Conservation (phyloP, 2,329 filamentous ascomycete genomes). For the Clarireedia monteithiana region DNA sequence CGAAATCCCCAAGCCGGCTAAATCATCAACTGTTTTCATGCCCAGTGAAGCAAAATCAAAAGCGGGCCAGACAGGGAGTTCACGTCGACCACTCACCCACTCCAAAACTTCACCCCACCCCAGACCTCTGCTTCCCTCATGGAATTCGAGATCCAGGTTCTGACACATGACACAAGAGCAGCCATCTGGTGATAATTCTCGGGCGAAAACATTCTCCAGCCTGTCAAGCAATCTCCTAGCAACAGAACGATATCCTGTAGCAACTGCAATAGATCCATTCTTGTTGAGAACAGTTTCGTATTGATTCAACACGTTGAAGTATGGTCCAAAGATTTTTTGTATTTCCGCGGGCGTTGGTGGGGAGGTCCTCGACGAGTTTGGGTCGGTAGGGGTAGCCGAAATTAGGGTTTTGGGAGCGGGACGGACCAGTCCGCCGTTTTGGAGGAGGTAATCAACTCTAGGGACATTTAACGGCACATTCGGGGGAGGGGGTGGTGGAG, state of each 20-base stretch:
- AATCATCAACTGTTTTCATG: constrained; percentile 50
- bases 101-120: constrained; percentile 96
- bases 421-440: constrained; percentile 73
- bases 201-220: constrained; percentile 86
- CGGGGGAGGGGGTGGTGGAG: constrained; percentile 64
- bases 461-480: constrained; percentile 57
- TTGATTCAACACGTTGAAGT: constrained; percentile 76
- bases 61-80: constrained; percentile 82
- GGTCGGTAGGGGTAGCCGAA: constrained; percentile 44
- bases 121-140: constrained; percentile 55
- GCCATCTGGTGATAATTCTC: constrained; percentile 81
- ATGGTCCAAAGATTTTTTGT: constrained; percentile 71
- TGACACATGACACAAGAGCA: constrained; percentile 80
- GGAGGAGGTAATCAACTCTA: constrained; percentile 83
- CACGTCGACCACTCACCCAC: constrained; percentile 79
- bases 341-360: constrained; percentile 43
- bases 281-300: constrained; percentile 75
- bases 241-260: constrained; percentile 92
- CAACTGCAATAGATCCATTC: constrained; percentile 86
- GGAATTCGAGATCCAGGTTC: constrained; percentile 39
- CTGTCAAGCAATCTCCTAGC: constrained; percentile 83
- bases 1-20: constrained; percentile 46
- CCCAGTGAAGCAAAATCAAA: constrained; percentile 64
- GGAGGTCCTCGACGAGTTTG: constrained; percentile 35
- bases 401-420: constrained; percentile 68